These are phyloP conservation scores for Candida boleticola DNA, from an alignment of 805 yeast genomes.

Conservation along the genomic window DNA sequence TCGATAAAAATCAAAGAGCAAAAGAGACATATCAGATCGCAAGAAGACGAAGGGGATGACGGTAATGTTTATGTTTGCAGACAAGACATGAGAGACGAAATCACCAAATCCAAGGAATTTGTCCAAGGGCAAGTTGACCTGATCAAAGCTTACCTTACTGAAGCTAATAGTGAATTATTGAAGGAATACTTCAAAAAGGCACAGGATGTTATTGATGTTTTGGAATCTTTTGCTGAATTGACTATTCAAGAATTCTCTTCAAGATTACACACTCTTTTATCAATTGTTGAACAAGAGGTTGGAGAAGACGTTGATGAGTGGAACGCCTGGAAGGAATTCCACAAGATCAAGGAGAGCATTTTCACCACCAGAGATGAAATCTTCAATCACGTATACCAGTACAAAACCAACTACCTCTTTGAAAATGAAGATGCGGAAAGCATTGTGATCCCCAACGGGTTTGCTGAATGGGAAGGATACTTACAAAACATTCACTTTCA, in stretches of 20 bases:
- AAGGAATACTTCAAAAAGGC: constrained; percentile 27
- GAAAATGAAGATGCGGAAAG: constrained; percentile 11
- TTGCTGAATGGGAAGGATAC: constrained; percentile 33
- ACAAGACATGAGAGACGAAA: constrained; percentile 36
- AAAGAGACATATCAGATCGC: constrained; percentile 11
- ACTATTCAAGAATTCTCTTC: constrained; percentile 64
- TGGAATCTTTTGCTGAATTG: constrained; percentile 73
- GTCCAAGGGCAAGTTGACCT: constrained; percentile 18
- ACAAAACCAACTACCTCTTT: constrained; percentile 11
- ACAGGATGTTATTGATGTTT: constrained; percentile 56
- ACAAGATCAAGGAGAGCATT: constrained; percentile 53
- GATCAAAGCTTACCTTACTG: constrained; percentile 25
- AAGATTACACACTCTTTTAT: constrained; percentile 44
- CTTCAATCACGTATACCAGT: constrained; percentile 24
- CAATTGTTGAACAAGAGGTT: constrained; percentile 13
- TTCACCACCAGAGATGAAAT: constrained; percentile 55
- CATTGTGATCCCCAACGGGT: constrained; percentile 34
- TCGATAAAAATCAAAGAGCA: constrained; percentile 25
- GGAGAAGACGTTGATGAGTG: constrained; percentile 25
- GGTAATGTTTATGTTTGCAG: constrained; percentile 23
- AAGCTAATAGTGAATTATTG: constrained; percentile 25
- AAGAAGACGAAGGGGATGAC: constrained; percentile 12
- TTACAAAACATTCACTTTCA: constrained; percentile 43
- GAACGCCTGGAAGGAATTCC: constrained; percentile 61
- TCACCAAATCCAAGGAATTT: constrained; percentile 21